Evolutionary conservation across 177 flowering plant species (phyloP).

Genomic region (Vitis hybrid): DNA sequence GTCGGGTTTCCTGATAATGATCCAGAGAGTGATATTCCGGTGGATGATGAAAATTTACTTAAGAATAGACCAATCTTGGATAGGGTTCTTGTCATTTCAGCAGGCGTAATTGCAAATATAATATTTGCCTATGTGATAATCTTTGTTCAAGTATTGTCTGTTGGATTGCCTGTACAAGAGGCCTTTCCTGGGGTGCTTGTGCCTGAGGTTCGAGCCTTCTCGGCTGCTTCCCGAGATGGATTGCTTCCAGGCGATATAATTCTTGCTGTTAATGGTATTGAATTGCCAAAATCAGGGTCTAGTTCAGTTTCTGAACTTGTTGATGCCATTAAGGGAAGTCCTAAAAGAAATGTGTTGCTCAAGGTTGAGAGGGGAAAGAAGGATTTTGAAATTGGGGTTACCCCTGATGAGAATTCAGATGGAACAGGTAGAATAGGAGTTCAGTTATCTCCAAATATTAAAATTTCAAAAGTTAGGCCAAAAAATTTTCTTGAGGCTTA

Average conservation of each 20-base stretch:
- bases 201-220: slow-evolving; percentile 73
- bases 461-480: slow-evolving; percentile 50
- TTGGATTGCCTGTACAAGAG: slow-evolving; percentile 95
- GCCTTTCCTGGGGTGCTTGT: slow-evolving; percentile 86
- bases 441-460: slow-evolving; percentile 80
- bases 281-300: slow-evolving; percentile 54
- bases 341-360: slow-evolving; percentile 66
- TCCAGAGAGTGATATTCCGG: slow-evolving; percentile 89
- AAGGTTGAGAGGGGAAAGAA: slow-evolving; percentile 59
- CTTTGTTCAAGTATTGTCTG: slow-evolving; percentile 73
- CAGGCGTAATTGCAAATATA: slow-evolving; percentile 89
- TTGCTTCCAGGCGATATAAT: slow-evolving; percentile 87
- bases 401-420: slow-evolving; percentile 77
- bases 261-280: slow-evolving; percentile 58
- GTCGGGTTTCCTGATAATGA: slow-evolving; percentile 99
- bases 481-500: slow-evolving; percentile 55
- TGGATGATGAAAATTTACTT: slow-evolving; percentile 79
- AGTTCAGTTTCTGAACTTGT: slow-evolving; percentile 66
- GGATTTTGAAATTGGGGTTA: slow-evolving; percentile 55
- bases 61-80: slow-evolving; percentile 88
- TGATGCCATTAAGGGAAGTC: slow-evolving; percentile 68
- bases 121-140: slow-evolving; percentile 82
- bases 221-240: slow-evolving; percentile 90
- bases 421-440: slow-evolving; percentile 92
- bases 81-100: slow-evolving; percentile 81